These are phyloP conservation scores for Myxozyma udenii DNA, from an alignment of 805 yeast species.

Conservation along the genomic window DNA sequence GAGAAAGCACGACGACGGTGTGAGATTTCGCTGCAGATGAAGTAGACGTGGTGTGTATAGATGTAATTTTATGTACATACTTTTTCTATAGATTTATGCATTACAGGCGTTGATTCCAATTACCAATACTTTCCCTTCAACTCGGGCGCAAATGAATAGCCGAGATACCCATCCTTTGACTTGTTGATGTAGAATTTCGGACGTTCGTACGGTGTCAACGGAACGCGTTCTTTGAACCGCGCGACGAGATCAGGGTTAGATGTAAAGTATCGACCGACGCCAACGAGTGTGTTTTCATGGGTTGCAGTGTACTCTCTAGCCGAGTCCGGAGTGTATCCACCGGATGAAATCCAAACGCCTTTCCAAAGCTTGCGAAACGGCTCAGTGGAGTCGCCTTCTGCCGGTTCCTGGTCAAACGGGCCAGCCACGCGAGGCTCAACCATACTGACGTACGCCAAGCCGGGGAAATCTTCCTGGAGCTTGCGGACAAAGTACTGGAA, in stretches of 20 bases:
- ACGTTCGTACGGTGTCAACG: slow-evolving; percentile 48
- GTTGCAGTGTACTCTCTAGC: slow-evolving; percentile 20
- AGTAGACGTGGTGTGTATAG: no score
- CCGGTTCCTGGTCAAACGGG: slow-evolving; percentile 18
- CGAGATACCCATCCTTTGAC: slow-evolving; percentile 22
- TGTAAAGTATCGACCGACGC: slow-evolving; percentile 50
- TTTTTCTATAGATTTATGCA: no score
- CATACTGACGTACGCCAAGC: slow-evolving; percentile 45
- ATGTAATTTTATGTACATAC: no score
- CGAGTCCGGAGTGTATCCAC: slow-evolving; percentile 25
- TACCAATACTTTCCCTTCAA: slow-evolving; percentile 20
- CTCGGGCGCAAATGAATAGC: slow-evolving; percentile 9
- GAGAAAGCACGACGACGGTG: slow-evolving; percentile 16
- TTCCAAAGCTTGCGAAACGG: slow-evolving; percentile 23
- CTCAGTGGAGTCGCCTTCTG: slow-evolving; percentile 18
- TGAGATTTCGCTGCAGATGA: slow-evolving; percentile 9
- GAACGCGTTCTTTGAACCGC: slow-evolving; percentile 44
- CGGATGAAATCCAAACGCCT: slow-evolving; percentile 30
- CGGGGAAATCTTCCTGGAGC: slow-evolving; percentile 42
- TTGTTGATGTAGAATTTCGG: slow-evolving; percentile 44
- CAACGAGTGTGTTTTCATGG: slow-evolving; percentile 35
- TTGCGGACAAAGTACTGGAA: slow-evolving; percentile 16
- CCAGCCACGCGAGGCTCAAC: slow-evolving; percentile 48
- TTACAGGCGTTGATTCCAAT: no score
- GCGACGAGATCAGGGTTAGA: slow-evolving; percentile 56